Evolutionary conservation across 2,329 filamentous ascomycete genomes (phyloP).

Genomic region (Rachicladosporium sp.): DNA sequence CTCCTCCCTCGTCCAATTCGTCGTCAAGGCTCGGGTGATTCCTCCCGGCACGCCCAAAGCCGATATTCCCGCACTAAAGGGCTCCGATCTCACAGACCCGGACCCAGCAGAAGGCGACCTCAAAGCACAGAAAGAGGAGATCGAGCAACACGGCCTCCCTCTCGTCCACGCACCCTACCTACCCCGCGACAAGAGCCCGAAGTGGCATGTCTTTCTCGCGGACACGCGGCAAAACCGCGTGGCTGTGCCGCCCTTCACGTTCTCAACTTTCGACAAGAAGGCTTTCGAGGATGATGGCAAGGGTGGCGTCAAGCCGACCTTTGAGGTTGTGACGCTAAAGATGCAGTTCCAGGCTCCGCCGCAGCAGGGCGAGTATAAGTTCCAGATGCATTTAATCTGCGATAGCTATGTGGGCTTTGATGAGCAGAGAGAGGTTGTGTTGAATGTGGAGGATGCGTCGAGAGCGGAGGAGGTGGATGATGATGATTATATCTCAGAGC

Average conservation of each 20-base stretch:
- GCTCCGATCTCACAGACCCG: constrained; percentile 73
- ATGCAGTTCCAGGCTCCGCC: constrained; percentile 94
- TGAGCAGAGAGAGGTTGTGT: constrained; percentile 76
- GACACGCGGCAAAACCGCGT: constrained; percentile 93
- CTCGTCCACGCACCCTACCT: constrained; percentile 87
- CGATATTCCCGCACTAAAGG: constrained; percentile 60
- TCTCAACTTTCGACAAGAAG: constrained; percentile 80
- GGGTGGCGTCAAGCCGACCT: constrained; percentile 56
- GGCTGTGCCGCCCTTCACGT: constrained; percentile 92
- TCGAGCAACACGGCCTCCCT: constrained; percentile 61
- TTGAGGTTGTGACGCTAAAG: constrained; percentile 89
- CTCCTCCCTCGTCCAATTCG: constrained; percentile 80
- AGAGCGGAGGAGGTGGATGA: constrained; percentile 62
- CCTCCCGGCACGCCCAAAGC: constrained; percentile 61
- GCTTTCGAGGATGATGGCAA: constrained; percentile 58
- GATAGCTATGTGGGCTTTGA: constrained; percentile 95
- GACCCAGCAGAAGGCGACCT: constrained; percentile 89
- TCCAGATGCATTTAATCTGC: constrained; percentile 85
- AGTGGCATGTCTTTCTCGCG: constrained; percentile 89
- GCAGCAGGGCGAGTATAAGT: constrained; percentile 83
- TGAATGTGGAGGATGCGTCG: constrained; percentile 78
- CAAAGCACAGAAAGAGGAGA: constrained; percentile 59
- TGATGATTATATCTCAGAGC: constrained; percentile 90
- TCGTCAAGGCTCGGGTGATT: constrained; percentile 88
- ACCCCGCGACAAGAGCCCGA: constrained; percentile 74